A percentile compares a stretch with the other conserved stretches of the same genome.
phyloP scores from a whole-genome alignment of 139 green algal genomes.

The Picochlorum sp. region DNA sequence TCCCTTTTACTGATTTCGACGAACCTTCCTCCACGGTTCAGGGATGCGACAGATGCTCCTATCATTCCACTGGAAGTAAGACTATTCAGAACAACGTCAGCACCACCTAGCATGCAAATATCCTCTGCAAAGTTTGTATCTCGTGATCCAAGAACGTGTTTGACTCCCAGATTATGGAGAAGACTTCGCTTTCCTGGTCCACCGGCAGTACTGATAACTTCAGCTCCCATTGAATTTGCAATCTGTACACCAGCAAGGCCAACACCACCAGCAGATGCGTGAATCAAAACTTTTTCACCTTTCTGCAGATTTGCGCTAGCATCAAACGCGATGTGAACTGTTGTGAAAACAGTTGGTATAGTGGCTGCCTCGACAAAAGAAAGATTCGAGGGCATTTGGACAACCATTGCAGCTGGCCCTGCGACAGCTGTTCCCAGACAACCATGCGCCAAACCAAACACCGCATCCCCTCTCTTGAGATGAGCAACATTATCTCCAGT shows the following conservation, averaged over 20 bases:
- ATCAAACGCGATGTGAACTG: conserved; percentile 28
- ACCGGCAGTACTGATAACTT: conserved; percentile 35
- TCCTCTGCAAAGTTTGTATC: conserved; percentile 42
- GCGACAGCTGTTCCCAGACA: conserved; percentile 54
- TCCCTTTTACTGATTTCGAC: conserved; percentile 81
- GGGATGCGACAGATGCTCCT: conserved; percentile 39
- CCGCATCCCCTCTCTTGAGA: conserved; percentile 19
- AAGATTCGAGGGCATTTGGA: conserved; percentile 43
- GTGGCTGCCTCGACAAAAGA: conserved; percentile 58
- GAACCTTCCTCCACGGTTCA: conserved; percentile 42
- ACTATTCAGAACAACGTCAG: conserved; percentile 54
- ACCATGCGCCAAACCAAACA: conserved; percentile 65
- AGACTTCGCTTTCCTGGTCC: conserved; percentile 42
- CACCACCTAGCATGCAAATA: conserved; percentile 8
- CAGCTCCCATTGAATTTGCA: conserved; percentile 24
- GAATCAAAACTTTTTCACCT: conserved; percentile 48
- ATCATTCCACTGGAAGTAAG: conserved; percentile 78
- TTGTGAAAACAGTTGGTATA: conserved; percentile 68
- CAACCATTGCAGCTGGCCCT: conserved; percentile 40
- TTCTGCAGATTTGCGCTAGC: conserved; percentile 25
- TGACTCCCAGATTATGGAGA: conserved; percentile 34
- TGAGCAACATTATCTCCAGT: conserved; percentile 2
- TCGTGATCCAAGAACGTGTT: conserved; percentile 36
- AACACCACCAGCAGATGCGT: conserved; percentile 66
- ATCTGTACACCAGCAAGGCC: conserved; percentile 54